Conservation (phyloP, 768 basidiomycete genomes). For the Amanita phalloides region DNA sequence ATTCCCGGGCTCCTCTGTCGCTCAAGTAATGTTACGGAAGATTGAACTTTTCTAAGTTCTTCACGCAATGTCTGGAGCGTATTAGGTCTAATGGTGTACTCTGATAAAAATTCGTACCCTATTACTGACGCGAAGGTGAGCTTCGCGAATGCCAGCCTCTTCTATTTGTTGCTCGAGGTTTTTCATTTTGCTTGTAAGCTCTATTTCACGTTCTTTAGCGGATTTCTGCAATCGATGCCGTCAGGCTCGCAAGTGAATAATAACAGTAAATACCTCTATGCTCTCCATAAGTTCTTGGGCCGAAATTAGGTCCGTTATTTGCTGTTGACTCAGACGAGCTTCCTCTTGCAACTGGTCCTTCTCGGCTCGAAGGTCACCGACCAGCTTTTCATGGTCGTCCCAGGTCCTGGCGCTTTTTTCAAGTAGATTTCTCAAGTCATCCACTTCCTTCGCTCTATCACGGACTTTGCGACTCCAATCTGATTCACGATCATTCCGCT, state of each 20-base stretch:
- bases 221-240: constrained; percentile 17
- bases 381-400: constrained; percentile 46
- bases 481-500: constrained; percentile 78
- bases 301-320: constrained; percentile 43
- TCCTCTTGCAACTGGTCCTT: constrained; percentile 42
- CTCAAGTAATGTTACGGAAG: constrained; percentile 82
- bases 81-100: constrained; percentile 1
- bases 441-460: constrained; percentile 69
- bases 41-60: constrained; percentile 92
- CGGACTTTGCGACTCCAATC: constrained; percentile 82
- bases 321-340: constrained; percentile 34
- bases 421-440: constrained; percentile 53
- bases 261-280: constrained; percentile 45
- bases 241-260: background rate
- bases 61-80: constrained; percentile 72
- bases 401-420: constrained; percentile 46
- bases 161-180: constrained; percentile 60
- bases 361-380: constrained; percentile 39
- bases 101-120: constrained; percentile 40
- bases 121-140: constrained; percentile 61
- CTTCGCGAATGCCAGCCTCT: constrained; percentile 60
- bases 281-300: constrained; percentile 40
- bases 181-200: constrained; percentile 35
- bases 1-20: constrained; percentile 88
- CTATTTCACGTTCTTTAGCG: constrained; percentile 28